phyloP scores from a whole-genome alignment of 1,284 basidiomycete genomes.

The Tetrapyrgos nigripes region DNA sequence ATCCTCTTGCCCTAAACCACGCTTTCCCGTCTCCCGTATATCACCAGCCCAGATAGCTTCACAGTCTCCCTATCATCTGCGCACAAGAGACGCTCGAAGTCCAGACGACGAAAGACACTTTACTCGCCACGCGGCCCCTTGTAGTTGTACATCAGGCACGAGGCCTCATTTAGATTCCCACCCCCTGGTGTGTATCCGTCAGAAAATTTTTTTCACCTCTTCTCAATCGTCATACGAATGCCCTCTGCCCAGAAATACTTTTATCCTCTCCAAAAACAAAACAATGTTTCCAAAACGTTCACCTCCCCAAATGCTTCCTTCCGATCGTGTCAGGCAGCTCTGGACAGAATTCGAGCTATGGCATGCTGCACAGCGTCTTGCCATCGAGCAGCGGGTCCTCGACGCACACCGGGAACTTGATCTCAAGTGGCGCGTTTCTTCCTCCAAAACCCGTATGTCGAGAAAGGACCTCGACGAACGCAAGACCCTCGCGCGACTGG shows the following conservation, averaged over 20 bases:
- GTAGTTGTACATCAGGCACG: neutral
- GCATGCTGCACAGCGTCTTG: slow-evolving; percentile 13
- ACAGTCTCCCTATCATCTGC: neutral
- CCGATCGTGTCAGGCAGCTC: slow-evolving; percentile 11
- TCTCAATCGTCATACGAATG: neutral
- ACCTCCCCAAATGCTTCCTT: slow-evolving; percentile 1
- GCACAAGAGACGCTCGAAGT: neutral
- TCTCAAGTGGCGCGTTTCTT: slow-evolving; percentile 2
- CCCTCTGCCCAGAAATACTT: neutral
- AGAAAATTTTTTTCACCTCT: neutral
- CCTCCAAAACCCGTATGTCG: slow-evolving; percentile 2
- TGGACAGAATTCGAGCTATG: slow-evolving; percentile 17
- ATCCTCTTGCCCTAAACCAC: neutral
- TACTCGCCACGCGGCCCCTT: neutral
- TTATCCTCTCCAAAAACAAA: neutral
- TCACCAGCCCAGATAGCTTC: neutral
- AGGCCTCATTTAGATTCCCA: neutral
- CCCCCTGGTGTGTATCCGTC: neutral
- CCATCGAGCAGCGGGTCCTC: slow-evolving; percentile 9
- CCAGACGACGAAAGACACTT: neutral
- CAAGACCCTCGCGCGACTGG: slow-evolving; percentile 9
- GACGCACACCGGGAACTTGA: slow-evolving; percentile 12
- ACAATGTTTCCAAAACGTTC: slow-evolving; percentile 6
- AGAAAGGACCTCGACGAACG: slow-evolving; percentile 12
- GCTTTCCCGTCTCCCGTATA: neutral